A percentile compares a stretch with the other conserved stretches of the same genome.
phyloP scores from a whole-genome alignment of 1,139 yeast genomes.

The Pichia sp. region DNA sequence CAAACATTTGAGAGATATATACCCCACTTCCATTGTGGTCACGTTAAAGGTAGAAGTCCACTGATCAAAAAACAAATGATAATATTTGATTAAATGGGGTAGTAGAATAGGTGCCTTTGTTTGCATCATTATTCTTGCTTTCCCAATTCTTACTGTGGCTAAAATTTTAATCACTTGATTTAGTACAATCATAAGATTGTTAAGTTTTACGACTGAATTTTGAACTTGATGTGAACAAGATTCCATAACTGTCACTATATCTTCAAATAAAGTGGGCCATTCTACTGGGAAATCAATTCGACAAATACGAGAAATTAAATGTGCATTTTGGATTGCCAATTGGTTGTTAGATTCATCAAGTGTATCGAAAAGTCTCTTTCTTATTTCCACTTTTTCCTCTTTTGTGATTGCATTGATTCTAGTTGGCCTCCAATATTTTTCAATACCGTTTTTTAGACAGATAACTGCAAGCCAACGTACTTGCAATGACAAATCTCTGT shows the following conservation, averaged over 20 bases:
- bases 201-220: constrained; percentile 36
- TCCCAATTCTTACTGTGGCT: constrained; percentile 73
- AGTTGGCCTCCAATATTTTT: constrained; percentile 72
- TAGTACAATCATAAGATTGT: constrained; percentile 57
- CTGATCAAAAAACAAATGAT: constrained; percentile 48
- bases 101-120: constrained; percentile 57
- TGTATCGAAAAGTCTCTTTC: constrained; percentile 48
- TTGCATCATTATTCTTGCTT: constrained; percentile 73
- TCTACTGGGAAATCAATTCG: constrained; percentile 79
- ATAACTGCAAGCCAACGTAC: constrained; percentile 83
- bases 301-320: constrained; percentile 68
- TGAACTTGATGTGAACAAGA: constrained; percentile 24
- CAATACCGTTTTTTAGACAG: constrained; percentile 81
- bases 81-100: constrained; percentile 52
- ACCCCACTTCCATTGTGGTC: constrained; percentile 61
- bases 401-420: constrained; percentile 46
- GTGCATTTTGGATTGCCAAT: constrained; percentile 74
- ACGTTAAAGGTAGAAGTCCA: constrained; percentile 48
- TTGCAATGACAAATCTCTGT: constrained; percentile 50
- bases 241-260: constrained; percentile 44
- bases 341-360: constrained; percentile 68
- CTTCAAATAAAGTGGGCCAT: constrained; percentile 77
- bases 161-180: constrained; percentile 73
- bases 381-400: constrained; percentile 65
- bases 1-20: constrained; percentile 64